These are phyloP conservation scores for Penicillium sp. DNA, from an alignment of 2,329 filamentous ascomycete genomes.

Conservation along the genomic window DNA sequence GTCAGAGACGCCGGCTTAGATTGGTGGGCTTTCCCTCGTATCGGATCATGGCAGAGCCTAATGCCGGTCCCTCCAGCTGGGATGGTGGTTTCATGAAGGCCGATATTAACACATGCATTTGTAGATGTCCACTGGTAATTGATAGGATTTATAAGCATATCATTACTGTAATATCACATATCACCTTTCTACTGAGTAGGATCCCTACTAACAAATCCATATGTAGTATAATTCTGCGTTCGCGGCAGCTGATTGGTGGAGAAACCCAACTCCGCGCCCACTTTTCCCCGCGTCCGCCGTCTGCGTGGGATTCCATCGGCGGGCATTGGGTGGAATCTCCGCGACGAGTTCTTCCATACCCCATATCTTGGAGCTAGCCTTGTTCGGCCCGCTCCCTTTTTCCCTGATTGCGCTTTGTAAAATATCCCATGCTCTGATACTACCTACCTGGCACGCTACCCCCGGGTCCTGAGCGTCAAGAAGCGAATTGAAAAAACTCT, in stretches of 20 bases:
- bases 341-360: slow-evolving; percentile 12
- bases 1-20: slow-evolving; percentile 2
- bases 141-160: background rate
- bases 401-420: background rate
- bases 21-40: slow-evolving; percentile 21
- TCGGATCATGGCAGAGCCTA: slow-evolving; percentile 8
- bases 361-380: slow-evolving; percentile 4
- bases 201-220: background rate
- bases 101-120: background rate
- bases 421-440: background rate
- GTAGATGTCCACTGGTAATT: background rate
- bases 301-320: slow-evolving; percentile 7
- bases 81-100: background rate
- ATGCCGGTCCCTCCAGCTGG: background rate
- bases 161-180: background rate
- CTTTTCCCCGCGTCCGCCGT: slow-evolving; percentile 20
- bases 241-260: slow-evolving; percentile 32
- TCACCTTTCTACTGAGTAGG: background rate
- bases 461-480: background rate
- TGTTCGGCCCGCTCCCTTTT: background rate
- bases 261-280: slow-evolving; percentile 23
- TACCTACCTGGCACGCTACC: background rate
- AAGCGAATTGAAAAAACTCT: background rate
- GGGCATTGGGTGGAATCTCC: slow-evolving; percentile 8
- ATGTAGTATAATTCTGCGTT: background rate